phyloP scores from a whole-genome alignment of 1,284 basidiomycete genomes.

The Rhodofomes roseus region DNA sequence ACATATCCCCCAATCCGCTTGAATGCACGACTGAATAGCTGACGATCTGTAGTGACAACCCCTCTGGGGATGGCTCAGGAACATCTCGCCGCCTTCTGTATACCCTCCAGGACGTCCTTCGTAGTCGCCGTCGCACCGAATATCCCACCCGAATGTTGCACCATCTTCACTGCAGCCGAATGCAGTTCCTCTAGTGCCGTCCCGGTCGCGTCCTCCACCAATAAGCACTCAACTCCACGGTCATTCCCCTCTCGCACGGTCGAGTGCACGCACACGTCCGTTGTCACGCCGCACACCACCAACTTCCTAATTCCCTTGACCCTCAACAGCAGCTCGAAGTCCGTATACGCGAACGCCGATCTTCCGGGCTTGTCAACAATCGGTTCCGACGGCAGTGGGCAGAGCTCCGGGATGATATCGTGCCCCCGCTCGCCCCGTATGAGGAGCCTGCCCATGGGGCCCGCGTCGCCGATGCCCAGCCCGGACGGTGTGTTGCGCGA shows the following conservation, averaged over 20 bases:
- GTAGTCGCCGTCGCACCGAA: constrained; percentile 4
- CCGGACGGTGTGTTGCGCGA: constrained; percentile 4
- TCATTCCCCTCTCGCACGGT: constrained; percentile 11
- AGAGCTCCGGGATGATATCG: constrained; percentile 8
- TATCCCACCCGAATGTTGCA: constrained; percentile 6
- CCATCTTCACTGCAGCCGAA: not conserved
- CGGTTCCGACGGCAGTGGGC: constrained; percentile 3
- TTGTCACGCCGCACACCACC: constrained; percentile 10
- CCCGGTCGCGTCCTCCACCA: constrained; percentile 8
- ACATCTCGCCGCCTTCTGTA: not conserved
- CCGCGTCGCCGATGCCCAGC: constrained; percentile 7
- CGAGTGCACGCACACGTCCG: constrained; percentile 10
- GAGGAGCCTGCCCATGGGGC: constrained; percentile 7
- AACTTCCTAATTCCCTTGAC: constrained; percentile 4
- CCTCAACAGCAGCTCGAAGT: constrained; percentile 9
- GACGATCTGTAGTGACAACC: not conserved
- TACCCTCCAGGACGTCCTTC: constrained; percentile 1
- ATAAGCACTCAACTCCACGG: constrained; percentile 6
- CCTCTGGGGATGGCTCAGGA: no score
- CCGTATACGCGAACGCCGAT: constrained; percentile 10
- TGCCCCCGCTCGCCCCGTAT: constrained; percentile 9
- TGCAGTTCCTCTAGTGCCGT: not conserved
- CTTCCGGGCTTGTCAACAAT: constrained; percentile 10
- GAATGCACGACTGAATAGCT: not conserved
- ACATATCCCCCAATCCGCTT: not conserved